Evolutionary conservation across 2,329 filamentous ascomycete genomes (phyloP), one percentile per base, ranked within the genome.

Genomic region (Fusarium palustre): DNA sequence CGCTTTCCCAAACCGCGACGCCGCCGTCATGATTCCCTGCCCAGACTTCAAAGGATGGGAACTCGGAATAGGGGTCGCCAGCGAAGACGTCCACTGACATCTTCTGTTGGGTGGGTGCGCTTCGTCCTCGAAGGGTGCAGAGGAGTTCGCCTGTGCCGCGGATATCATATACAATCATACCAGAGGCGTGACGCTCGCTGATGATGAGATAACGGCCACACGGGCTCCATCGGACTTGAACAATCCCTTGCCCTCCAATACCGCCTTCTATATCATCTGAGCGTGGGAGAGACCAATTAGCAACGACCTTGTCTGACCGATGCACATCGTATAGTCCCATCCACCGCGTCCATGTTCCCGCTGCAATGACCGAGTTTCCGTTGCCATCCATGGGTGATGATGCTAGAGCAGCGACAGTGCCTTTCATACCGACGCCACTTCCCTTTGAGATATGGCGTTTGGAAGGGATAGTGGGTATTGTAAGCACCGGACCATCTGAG

Each of bases 301-400:
- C 85, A 11, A 87, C 82, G 31, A 85, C 85, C 16, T 83, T 78
- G 50, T 86, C 85, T 3, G 84, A 78, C 3, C 87, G 84, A 12
- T 81, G 77, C n/a, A 88, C 78, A 74, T 91, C 88, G 75, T 90
- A 91, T 8, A 91, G 76, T 0, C 88, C 88, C 55, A 90, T 77
- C 82, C 86, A 88, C 2, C 88, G 81, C 1, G 86, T 90, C 86
- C 88, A 88, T 0, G 88, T 90, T 11, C 88, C 89, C 1, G 88
- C 88, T 0, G 88, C 88, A 34, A 90, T 66, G 30, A 90, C 76
- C 31, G 77, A 75, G 9, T 72, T 69, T 4, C 74, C 76, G 28
- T 76, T 73, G 22, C 74, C 74, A 38, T 78, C 76, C 0, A 76
- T 64, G 0, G 80, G 80, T 55, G 85, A 85, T 4, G 82, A 76